A percentile compares a stretch with the other conserved stretches of the same genome.
phyloP scores from a whole-genome alignment of 148 eudicot genomes.

The Vaccinium macrocarpon region DNA sequence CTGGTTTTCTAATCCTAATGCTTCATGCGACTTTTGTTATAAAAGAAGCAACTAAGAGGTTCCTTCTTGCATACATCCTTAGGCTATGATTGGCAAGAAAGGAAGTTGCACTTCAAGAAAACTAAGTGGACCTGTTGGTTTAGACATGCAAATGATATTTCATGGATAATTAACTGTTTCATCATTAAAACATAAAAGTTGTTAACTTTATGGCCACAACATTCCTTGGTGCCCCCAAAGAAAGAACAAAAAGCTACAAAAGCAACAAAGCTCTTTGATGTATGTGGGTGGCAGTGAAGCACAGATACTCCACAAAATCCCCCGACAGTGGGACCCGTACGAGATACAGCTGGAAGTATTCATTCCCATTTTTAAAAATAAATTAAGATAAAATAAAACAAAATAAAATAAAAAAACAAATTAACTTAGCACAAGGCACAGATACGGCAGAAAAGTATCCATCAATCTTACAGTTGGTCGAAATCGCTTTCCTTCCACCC shows the following conservation, averaged over 20 bases:
- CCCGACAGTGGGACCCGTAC: not conserved
- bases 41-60: not conserved
- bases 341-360: not conserved
- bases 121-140: not conserved
- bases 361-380: not conserved
- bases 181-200: not conserved
- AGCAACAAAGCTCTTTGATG: not conserved
- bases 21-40: not conserved
- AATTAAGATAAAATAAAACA: no score
- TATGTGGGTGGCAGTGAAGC: not conserved
- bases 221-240: not conserved
- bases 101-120: not conserved
- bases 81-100: not conserved
- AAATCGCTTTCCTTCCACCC: slow-evolving; percentile 85
- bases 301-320: not conserved
- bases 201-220: not conserved
- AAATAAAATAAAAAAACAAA: not conserved
- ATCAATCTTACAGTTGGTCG: slow-evolving; percentile 74
- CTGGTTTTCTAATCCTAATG: not conserved
- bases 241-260: not conserved
- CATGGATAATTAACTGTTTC: not conserved
- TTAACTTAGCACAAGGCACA: not conserved
- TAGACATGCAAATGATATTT: not conserved
- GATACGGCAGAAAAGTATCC: not conserved
- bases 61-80: not conserved